Percentiles rank a stretch among this genome's conserved stretches.
Evolutionary conservation across 2,329 filamentous ascomycete genomes (phyloP).

Genomic region (Emmonsiellopsis sp.): DNA sequence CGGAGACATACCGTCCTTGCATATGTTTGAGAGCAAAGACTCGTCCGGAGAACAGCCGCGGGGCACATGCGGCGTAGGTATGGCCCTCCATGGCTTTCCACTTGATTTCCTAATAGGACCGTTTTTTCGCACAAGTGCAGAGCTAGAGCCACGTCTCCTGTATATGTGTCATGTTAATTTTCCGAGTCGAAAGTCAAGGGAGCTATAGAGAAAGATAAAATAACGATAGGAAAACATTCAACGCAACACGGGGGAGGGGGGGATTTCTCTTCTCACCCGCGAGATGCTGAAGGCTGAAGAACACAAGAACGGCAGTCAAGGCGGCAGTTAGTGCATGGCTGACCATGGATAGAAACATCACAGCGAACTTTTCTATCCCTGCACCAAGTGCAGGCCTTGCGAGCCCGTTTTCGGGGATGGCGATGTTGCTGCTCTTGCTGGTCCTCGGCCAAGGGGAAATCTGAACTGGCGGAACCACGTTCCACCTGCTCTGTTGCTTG

Average conservation of each 20-base stretch:
- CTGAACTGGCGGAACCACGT: constrained; percentile 25
- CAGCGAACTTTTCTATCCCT: constrained; percentile 41
- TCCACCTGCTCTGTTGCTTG: constrained; percentile 2
- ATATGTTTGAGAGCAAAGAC: neutral
- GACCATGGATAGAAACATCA: constrained; percentile 40
- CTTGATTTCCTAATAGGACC: neutral
- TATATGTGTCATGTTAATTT: neutral
- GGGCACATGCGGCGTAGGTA: neutral
- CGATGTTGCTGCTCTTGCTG: constrained; percentile 48
- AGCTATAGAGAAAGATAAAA: too few species aligned
- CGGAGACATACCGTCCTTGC: neutral
- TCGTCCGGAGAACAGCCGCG: neutral
- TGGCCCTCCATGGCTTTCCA: neutral
- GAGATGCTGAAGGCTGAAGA: constrained; percentile 15
- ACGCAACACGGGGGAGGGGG: too few species aligned
- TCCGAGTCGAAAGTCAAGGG: neutral
- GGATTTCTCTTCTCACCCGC: constrained; percentile 7
- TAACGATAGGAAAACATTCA: too few species aligned
- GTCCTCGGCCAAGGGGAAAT: constrained; percentile 20
- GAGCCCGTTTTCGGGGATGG: constrained; percentile 35
- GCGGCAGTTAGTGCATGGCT: constrained; percentile 18
- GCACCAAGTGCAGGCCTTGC: constrained; percentile 25
- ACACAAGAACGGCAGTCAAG: constrained; percentile 26
- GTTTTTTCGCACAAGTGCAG: neutral
- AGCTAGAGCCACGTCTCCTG: neutral